Evolutionary conservation across 78 protist species (phyloP), one percentile per base, ranked within the genome.

Genomic region (Guillardia theta): DNA sequence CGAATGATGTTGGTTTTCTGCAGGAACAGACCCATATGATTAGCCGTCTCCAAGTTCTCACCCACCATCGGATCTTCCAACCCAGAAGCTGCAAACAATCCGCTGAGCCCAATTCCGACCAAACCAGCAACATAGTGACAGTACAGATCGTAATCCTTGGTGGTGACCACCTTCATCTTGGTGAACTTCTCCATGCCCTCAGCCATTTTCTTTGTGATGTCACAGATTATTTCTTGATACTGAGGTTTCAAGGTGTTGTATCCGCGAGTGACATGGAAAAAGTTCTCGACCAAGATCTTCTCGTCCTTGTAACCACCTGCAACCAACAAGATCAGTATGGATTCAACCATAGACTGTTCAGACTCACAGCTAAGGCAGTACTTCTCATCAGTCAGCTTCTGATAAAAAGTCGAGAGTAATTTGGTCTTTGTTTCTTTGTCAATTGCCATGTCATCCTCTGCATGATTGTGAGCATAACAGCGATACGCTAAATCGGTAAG

Each of bases 1-100:
- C 99, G 94, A 92, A 97, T 98, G 95, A 98, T 98, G 93, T 98
- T 98, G 24, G 97, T 95, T 93, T 98, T 98, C 90, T 98, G 99
- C 41, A 98, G 93, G 93, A 98, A 97, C 36, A 98, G 96, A 19
- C 99, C 99, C 99, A 98, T 98, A 48, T 47, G 53, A 39, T 87
- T 87, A 5, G 92, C 1, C 24, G 30, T 44, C 41, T 46, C 62
- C 30, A 21, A 27, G 41, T 22, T 46, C 6, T 12, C 24, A 10
- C 70, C 92, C 6, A 47, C 24, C 9, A 10, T 5, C 4, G 64
- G 37, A 45, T 96, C 93, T 41, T 98, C 98, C 27, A 97, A 93
- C 8, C 97, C 98, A 8, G 96, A 94, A 18, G 94, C 96, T 1
- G 95, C 58, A 45, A 98, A 98, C 43, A 98, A 93, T 21, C 58